A percentile compares a stretch with the other conserved stretches of the same genome.
Conservation (phyloP, 768 basidiomycete species). For the Hydnum rufescens region DNA sequence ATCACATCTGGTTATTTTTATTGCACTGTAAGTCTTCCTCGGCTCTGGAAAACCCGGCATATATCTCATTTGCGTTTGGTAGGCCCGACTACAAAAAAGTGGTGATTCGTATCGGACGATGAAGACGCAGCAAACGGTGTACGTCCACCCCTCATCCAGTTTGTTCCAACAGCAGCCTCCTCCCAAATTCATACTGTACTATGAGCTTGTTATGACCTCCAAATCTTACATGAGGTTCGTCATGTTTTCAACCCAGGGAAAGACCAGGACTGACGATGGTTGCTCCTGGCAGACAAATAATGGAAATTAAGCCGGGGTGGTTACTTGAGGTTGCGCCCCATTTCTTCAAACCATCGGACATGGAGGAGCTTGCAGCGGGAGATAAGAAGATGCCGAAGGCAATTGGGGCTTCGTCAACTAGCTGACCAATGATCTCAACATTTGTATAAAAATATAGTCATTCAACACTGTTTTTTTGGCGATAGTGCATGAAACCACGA, state of each 20-base stretch:
- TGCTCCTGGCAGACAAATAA: conserved; percentile 45
- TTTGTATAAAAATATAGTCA: no score
- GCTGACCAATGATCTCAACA: no score
- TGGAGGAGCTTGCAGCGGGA: conserved; percentile 8
- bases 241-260: not conserved
- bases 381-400: conserved; percentile 68
- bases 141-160: conserved; percentile 90
- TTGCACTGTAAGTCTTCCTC: conserved; percentile 44
- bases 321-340: conserved; percentile 91
- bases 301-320: conserved; percentile 97
- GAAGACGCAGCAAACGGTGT: conserved; percentile 90
- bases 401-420: not conserved
- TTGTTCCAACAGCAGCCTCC: conserved; percentile 94
- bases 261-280: not conserved
- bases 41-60: not conserved
- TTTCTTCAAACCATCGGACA: conserved; percentile 48
- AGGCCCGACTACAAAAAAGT: conserved; percentile 86
- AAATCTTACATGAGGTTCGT: conserved; percentile 81
- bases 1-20: conserved; percentile 92
- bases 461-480: no score
- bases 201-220: conserved; percentile 91
- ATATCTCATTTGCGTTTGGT: conserved; percentile 8
- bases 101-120: conserved; percentile 95
- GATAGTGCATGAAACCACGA: no score
- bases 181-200: conserved; percentile 74